Base-by-base conservation (phyloP, 768 basidiomycete species). In the Suillus luteus region DNA sequence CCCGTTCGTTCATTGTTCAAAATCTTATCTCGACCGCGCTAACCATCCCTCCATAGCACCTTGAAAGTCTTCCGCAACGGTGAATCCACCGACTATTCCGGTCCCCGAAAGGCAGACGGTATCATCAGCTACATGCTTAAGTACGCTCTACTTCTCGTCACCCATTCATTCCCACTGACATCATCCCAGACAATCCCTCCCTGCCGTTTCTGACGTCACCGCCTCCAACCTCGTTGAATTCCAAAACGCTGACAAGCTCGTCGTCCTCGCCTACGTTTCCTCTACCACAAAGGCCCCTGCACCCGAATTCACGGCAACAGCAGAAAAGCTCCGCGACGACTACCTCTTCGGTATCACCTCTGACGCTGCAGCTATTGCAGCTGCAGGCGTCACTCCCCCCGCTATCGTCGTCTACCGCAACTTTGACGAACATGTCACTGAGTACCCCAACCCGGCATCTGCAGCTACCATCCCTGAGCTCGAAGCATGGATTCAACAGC, bases 101-200 rank as follows among this genome's bases (percentile, higher is more conserved):
- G 97, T 52, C 91, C 95, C 17, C 84, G 97, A 59, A 93, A 97
- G 77, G 91, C 95, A 11, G 97, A 99, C 67, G 96, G 97, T 19
- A 99, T 99, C 72, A 81, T 96, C 74, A 88, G 88, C 77, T 97
- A 97, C 81, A 98, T 99, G 96, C 75, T 85, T 82, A 99, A 98
- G 96, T 96, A 66, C 70, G 89, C 78, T 31, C 14, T 49, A 12
- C 3, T 7, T 46, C 0, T 22, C 1, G 57, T 37, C 48, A 5
- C 51, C 35, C 5, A 6, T 12, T 15, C 10, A 9, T 31, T 6
- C 15, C 59, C 66, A 31, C 63, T 68, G 64, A 70, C 54, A 57
- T 44, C 55, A 81, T 55, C 52, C 60, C 22, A 87, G 95, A 75
- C 97, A 99, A 84, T 89, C 93, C 10, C 86, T 99, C 19, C 97